Percentiles rank a stretch among this genome's conserved stretches.
Conservation (phyloP, 129 eudicot species). For the Flaveria trinervia region DNA sequence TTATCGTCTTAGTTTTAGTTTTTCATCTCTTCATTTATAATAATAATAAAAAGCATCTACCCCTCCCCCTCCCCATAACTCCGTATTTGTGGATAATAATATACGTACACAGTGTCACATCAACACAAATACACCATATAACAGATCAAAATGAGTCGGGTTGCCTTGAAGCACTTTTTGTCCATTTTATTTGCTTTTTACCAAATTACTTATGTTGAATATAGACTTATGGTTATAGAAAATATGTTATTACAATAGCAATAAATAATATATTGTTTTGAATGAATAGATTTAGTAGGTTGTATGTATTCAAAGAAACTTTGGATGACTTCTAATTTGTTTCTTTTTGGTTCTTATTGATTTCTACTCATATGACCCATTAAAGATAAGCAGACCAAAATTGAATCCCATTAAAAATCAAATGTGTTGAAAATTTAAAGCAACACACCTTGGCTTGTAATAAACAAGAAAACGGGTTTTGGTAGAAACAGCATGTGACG, state of each 20-base stretch:
- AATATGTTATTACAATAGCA: background rate
- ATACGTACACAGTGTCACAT: background rate
- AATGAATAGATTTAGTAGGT: background rate
- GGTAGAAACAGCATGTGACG: conserved; percentile 79
- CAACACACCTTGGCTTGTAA: conserved; percentile 74
- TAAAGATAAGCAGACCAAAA: background rate
- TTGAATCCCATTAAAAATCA: background rate
- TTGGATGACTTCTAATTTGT: background rate
- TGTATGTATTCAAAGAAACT: background rate
- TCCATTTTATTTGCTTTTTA: background rate
- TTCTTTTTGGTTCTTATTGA: background rate
- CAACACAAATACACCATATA: background rate
- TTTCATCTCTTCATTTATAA: no score
- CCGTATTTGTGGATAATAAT: no score
- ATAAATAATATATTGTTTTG: background rate
- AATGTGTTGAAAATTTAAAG: background rate
- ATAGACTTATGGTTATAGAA: background rate
- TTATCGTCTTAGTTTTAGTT: no score
- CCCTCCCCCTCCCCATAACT: no score
- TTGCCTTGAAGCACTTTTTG: background rate
- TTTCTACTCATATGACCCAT: background rate
- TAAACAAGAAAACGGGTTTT: conserved; percentile 70
- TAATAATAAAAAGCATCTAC: no score
- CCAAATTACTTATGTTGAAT: background rate
- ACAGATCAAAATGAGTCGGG: background rate